Evolutionary conservation across 2,329 filamentous ascomycete species (phyloP), one percentile per base, ranked within the genome.

Genomic region (Fusarium burgessii): DNA sequence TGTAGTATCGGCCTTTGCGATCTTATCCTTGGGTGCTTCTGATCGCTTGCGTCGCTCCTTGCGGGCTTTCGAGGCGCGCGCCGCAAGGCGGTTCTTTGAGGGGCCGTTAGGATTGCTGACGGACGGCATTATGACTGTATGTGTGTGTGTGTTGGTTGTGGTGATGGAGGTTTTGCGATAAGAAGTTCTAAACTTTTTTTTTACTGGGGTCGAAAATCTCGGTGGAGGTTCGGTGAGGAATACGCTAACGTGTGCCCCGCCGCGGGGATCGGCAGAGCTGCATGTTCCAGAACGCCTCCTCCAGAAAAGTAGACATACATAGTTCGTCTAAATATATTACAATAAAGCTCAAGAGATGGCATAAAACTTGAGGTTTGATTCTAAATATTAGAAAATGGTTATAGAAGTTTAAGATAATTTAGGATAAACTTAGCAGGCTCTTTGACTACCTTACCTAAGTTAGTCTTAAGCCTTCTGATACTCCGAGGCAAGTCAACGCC

Each of bases 41-140:
- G 74, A 79, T 58, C 78, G 77, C 80, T 86, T 83, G 75, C 83
- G 82, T 63, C 79, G 78, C 50, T 79, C 75, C 70, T 86, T 85
- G 56, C 82, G 82, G 42, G 80, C 79, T 70, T 80, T 84, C 57
- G 84, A 81, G 23, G 83, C 81, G 66, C 82, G 81, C 38, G 85
- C 84, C 20, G 81, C 81, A 41, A 85, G 79, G 17, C 86, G 84
- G 82, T 88, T 88, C 75, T 84, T 85, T 57, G 86, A 88, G 13
- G 83, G 82, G 49, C 82, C 83, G 83, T 89, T 89, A 76, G 87
- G 87, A 80, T 88, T 90, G 71, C 86, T 86, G 73, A 88, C 84
- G 50, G 87, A 89, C 18, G 85, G 83, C 86, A 88, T 89, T 68
- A 59, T 76, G 54, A 27, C 9, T 58, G 20, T 42, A 45, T 11